Base-by-base conservation (phyloP, 345 rosid genomes). In the Aquilaria malaccensis region DNA sequence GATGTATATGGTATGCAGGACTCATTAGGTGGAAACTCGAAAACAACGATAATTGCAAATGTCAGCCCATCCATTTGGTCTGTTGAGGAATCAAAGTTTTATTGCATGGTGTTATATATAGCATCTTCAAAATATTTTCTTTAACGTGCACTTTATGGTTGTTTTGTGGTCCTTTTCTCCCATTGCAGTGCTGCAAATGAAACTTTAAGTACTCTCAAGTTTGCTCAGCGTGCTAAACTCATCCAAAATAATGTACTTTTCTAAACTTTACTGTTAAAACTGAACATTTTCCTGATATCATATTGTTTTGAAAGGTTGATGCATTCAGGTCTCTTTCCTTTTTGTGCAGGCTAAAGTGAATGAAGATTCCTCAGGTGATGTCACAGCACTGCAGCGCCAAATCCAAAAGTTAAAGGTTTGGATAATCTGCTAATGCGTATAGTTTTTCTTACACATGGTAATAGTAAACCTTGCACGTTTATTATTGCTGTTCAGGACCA, bases 201-300 rank as follows among this genome's bases (percentile, higher is more conserved):
- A 85, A 93, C 97, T 31, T 73, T 93, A 59, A 87, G 96, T 80
- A 93, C 98, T 55, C 79, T 93, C 67, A 89, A 89, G 80, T 93
- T 93, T 72, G 96, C 97, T 4, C 98, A 93, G 79, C 89, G 98
- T 67, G 96, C 97, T 50, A 93, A 93, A 81, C 90, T 89, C 70
- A 93, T 93, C 70, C 94, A 87, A 77, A 93, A 93, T 71, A 83
- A 93, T 67, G 98, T 87, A 85, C 33, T 59, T 71, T 43, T 67
- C 52, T 62, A 22, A 22, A 22, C 22, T 55, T 50, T 43, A 45
- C 62, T 22, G 49, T 56, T 56, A 52, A 55, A 56, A 22, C 59
- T 45, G 32, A 14, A 64, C 29, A 47, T 30, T 11, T 49, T 37
- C 49, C 48, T 48, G 12, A 14, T 7, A 29, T 45, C 10, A 33